Evolutionary conservation across 1,284 basidiomycete species (phyloP), one percentile per base, ranked within the genome.

Genomic region (Cryptococcus sp.): DNA sequence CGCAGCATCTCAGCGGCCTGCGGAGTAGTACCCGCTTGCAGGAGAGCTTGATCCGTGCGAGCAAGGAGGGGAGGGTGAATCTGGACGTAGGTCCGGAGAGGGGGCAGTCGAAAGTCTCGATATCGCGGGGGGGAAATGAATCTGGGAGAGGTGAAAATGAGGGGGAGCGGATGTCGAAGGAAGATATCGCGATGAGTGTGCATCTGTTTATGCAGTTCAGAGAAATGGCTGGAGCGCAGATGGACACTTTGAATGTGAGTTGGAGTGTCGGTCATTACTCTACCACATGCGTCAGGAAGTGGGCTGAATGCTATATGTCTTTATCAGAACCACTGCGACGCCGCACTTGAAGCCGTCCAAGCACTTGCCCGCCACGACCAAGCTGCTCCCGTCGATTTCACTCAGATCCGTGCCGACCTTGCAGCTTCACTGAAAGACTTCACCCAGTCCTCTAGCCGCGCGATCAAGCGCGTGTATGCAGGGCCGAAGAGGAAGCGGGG

Each of bases 1-100:
- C 89, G 0, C 93, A 97, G 69, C 92, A 96, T 77, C 77, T 96
- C 42, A 91, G 87, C 51, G 91, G 92, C 20, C 78, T 96, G 56
- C 79, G 93, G 46, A 86, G 88, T 57, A 88, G 91, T 0, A 91
- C 88, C 2, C 82, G 84, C 35, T 73, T 96, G 33, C 91, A 95
- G 69, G 85, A 87, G 57, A 88, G 92, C 49, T 76, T 96, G 36
- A 84, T 87, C 18, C 82, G 66, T 65, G 87, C 87, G 0, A 83
- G 84, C 23, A 76, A 82, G 8, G 82, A 85, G 11, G 83, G 81
- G 24, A 82, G 80, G 55, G 69, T 84, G 42, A 70, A 77, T 16
- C 61, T 82, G n/a, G 68, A 69, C 21, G 35, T 50, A 3, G 50
- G 37, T 15, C 47, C 47, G 20, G 46, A 57, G 43, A 59, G 39